Conservation (phyloP, 1,284 basidiomycete species). For the Ganoderma leucocontextum region DNA sequence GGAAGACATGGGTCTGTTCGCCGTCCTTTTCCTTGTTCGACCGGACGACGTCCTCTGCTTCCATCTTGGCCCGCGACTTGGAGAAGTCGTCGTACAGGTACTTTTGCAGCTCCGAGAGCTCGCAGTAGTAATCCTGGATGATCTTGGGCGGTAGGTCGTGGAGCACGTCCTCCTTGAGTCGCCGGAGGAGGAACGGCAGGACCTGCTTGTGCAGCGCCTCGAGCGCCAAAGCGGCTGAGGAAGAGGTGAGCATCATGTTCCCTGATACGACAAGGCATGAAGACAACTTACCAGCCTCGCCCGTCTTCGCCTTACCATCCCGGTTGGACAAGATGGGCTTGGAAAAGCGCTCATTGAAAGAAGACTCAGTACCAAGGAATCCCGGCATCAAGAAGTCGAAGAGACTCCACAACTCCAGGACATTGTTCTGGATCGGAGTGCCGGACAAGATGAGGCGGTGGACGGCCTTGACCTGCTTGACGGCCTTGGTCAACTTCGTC, state of each 20-base stretch:
- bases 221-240: constrained; percentile 87
- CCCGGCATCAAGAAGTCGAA: constrained; percentile 99
- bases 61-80: constrained; percentile 76
- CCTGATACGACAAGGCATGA: not conserved
- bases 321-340: constrained; percentile 96
- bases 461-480: constrained; percentile 91
- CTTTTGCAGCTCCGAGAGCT: constrained; percentile 94
- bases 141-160: constrained; percentile 98
- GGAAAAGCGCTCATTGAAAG: constrained; percentile 95
- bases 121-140: constrained; percentile 99
- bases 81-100: constrained; percentile 94
- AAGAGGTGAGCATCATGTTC: not conserved
- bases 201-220: constrained; percentile 99
- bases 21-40: constrained; percentile 51
- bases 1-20: constrained; percentile 90
- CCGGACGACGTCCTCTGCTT: constrained; percentile 72
- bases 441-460: constrained; percentile 96
- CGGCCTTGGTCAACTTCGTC: constrained; percentile 96
- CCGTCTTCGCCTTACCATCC: constrained; percentile 94
- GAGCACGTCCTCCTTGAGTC: constrained; percentile 97
- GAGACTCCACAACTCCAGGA: constrained; percentile 97
- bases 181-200: constrained; percentile 95
- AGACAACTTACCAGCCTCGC: constrained; percentile 82
- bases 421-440: constrained; percentile 99
- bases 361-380: constrained; percentile 94